phyloP scores from a whole-genome alignment of 73 alveolate species.

The Tetrahymena thermophila region DNA sequence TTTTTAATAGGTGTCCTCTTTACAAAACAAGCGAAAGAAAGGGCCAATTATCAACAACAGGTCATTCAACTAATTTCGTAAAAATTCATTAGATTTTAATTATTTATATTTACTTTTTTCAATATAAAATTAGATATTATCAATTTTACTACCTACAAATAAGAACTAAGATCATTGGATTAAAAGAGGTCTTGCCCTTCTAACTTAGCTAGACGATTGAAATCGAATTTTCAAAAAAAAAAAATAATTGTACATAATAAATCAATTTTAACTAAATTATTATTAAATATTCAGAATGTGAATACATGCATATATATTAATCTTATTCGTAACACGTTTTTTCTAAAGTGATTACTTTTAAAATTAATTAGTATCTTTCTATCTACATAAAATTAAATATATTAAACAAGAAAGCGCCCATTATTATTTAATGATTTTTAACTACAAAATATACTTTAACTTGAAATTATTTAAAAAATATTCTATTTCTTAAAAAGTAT shows the following conservation, averaged over 20 bases:
- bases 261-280: not conserved
- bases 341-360: too few species aligned
- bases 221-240: not conserved
- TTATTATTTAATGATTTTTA: not conserved
- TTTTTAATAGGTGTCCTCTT: conserved; percentile 79
- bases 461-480: too few species aligned
- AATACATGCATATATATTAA: too few species aligned
- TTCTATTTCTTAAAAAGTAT: not conserved
- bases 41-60: conserved; percentile 93
- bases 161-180: conserved; percentile 81
- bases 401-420: not conserved
- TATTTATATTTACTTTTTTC: not conserved
- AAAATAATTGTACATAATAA: not conserved
- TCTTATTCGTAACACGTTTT: not conserved
- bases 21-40: conserved; percentile 86
- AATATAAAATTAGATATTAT: conserved; percentile 50
- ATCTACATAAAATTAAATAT: not conserved
- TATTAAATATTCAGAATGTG: too few species aligned
- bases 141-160: conserved; percentile 66
- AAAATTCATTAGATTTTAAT: not conserved
- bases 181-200: conserved; percentile 92
- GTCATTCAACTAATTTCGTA: conserved; percentile 91
- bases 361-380: not conserved
- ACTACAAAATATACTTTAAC: too few species aligned
- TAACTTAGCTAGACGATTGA: conserved; percentile 87